These are phyloP conservation scores for Neofusicoccum ribis DNA, from an alignment of 2,329 filamentous ascomycete species.

Conservation along the genomic window DNA sequence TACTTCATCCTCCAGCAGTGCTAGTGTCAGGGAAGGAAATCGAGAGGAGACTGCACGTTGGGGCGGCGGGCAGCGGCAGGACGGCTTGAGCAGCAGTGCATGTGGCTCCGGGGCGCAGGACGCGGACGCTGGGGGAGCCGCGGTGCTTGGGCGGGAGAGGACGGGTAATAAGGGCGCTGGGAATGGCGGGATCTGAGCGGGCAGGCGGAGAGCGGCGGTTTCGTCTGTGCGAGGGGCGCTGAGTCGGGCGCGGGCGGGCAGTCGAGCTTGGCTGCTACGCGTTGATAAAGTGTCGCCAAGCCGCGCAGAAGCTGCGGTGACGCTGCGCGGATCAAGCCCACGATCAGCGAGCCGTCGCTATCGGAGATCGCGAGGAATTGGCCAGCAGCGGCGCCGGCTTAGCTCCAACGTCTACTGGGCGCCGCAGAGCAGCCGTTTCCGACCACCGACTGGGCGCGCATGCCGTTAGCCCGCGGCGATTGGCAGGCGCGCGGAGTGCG, in stretches of 20 bases:
- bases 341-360: not conserved
- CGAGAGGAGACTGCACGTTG: not conserved
- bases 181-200: not conserved
- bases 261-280: not conserved
- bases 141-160: not conserved
- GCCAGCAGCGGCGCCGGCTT: constrained; percentile 2
- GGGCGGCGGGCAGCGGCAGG: not conserved
- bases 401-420: not conserved
- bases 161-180: constrained; percentile 15
- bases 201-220: not conserved
- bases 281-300: constrained; percentile 5
- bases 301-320: constrained; percentile 4
- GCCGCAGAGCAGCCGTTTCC: constrained; percentile 3
- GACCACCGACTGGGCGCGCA: not conserved
- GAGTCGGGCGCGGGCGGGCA: not conserved
- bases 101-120: not conserved
- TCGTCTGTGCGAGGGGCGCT: not conserved
- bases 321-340: not conserved
- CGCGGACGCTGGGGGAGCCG: not conserved
- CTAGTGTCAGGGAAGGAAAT: not conserved
- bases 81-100: not conserved
- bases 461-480: not conserved
- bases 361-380: constrained; percentile 16
- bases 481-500: not conserved
- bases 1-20: constrained; percentile 63